Evolutionary conservation across 192 early-diverging fungal genomes (phyloP).

Genomic region (Coemansia aciculifera): DNA sequence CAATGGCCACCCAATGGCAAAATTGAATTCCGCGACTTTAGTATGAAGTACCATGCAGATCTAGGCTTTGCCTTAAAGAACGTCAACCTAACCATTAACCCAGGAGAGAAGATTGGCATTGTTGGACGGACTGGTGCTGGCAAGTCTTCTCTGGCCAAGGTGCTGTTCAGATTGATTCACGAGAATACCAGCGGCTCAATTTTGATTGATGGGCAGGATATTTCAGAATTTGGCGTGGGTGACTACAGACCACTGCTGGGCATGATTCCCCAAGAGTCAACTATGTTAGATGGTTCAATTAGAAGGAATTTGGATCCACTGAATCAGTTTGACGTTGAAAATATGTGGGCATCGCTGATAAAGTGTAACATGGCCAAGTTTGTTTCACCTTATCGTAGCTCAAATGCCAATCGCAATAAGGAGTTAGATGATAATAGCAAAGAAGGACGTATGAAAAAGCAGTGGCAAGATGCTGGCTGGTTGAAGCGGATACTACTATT

Average conservation of each 20-base stretch:
- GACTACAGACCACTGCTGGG: conserved; percentile 57
- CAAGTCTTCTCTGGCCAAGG: conserved; percentile 61
- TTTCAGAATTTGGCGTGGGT: conserved; percentile 66
- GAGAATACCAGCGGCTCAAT: conserved; percentile 60
- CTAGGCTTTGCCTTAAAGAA: conserved; percentile 33
- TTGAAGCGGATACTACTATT: conserved; percentile 13
- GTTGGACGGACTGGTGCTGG: conserved; percentile 62
- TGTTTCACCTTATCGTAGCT: not conserved
- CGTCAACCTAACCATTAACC: conserved; percentile 48
- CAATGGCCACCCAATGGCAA: conserved; percentile 27
- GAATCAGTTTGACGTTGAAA: conserved; percentile 14
- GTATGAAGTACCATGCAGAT: conserved; percentile 19
- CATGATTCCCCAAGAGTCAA: conserved; percentile 65
- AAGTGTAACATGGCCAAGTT: conserved; percentile 17
- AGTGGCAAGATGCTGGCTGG: conserved; percentile 18
- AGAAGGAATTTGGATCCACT: conserved; percentile 71
- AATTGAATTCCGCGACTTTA: conserved; percentile 38
- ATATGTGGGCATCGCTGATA: conserved; percentile 21
- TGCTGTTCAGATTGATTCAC: conserved; percentile 65
- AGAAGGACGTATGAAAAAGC: not conserved
- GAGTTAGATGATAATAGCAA: conserved; percentile 1
- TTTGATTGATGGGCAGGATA: conserved; percentile 75
- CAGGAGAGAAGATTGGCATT: conserved; percentile 64
- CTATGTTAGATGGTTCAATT: conserved; percentile 62
- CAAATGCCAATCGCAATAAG: not conserved